A percentile compares a stretch with the other conserved stretches of the same genome.
phyloP scores from a whole-genome alignment of 1,284 basidiomycete genomes.

The Ustilago trichophora region DNA sequence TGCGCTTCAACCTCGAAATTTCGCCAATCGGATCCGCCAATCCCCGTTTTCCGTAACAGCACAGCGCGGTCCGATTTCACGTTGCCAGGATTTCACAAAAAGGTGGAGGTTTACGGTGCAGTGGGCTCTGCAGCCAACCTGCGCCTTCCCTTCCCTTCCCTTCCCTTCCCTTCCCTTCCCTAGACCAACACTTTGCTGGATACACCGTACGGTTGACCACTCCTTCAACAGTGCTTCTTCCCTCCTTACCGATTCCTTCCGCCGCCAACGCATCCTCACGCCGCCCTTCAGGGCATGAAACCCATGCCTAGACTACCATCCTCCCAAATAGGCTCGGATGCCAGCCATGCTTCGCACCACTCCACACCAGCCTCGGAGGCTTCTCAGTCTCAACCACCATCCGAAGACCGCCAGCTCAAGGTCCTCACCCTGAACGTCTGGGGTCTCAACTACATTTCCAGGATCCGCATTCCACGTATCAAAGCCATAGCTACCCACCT shows the following conservation, averaged over 20 bases:
- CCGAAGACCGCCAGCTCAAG: conserved; percentile 22
- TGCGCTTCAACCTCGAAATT: too few relatives aligned
- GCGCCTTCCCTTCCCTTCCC: too few relatives aligned
- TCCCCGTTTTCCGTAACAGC: conserved; percentile 7
- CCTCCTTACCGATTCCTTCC: too few relatives aligned
- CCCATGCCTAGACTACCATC: conserved; percentile 23
- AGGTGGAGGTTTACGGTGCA: conserved; percentile 32
- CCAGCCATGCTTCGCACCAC: background rate
- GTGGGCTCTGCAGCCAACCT: too few relatives aligned
- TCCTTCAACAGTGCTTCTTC: too few relatives aligned
- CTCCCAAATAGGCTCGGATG: too few relatives aligned
- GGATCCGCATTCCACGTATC: conserved; percentile 46
- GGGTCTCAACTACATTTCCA: conserved; percentile 62
- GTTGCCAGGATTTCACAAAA: too few relatives aligned
- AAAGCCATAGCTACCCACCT: conserved; percentile 54
- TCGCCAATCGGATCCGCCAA: conserved; percentile 41
- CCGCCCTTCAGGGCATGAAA: too few relatives aligned
- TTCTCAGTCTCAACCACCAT: background rate
- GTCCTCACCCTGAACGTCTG: conserved; percentile 63
- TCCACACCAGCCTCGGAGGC: conserved; percentile 6
- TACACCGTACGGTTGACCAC: too few relatives aligned
- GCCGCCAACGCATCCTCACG: too few relatives aligned
- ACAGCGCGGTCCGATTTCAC: conserved; percentile 2
- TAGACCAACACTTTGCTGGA: conserved; percentile 31
- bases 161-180: too few relatives aligned